Evolutionary conservation across 2,329 filamentous ascomycete species (phyloP), one percentile per base, ranked within the genome.

Genomic region (Calonectria pauciramosa): DNA sequence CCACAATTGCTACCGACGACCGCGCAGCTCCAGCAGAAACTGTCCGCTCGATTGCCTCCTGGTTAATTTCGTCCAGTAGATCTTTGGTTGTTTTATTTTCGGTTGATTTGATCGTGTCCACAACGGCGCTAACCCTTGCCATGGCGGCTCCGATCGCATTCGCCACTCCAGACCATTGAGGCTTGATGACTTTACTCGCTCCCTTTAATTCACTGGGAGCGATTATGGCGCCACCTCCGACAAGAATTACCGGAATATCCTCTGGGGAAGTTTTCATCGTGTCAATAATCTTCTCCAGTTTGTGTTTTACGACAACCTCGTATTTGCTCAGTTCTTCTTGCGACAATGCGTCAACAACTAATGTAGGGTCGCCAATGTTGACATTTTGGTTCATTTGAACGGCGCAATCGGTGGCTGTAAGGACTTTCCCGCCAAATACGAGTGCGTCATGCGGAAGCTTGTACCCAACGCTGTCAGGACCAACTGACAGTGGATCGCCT

Each of bases 131-230:
- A 2, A 93, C 90, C 49, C 90, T 85, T 1, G 91, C 90, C 72
- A 91, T 92, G 0, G 92, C 91, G 11, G 91, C 92, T 2, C 92
- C 92, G 13, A 93, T 91, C 0, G 92, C 92, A 78, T 93, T 93
- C 11, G 92, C 92, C 2, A 93, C 90, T 4, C 88, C 88, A 2
- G 90, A 89, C 85, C 88, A 92, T 51, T 87, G 84, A 0, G 91
- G 91, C 75, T 89, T 91, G 56, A 92, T 82, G 1, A 93, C 89
- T 38, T 83, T 85, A 73, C 89, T 90, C 11, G 91, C 91, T 1
- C 91, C 91, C 38, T 85, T 84, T 0, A 93, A 84, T n/a, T 87
- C 82, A 44, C 90, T 85, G 0, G 91, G 91, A 0, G 90, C 89
- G 54, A 93, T 87, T 13, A 93, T 85, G 1, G 91, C 90, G 6